Conservation (phyloP, 805 yeast genomes). For the Ogataea minuta region DNA sequence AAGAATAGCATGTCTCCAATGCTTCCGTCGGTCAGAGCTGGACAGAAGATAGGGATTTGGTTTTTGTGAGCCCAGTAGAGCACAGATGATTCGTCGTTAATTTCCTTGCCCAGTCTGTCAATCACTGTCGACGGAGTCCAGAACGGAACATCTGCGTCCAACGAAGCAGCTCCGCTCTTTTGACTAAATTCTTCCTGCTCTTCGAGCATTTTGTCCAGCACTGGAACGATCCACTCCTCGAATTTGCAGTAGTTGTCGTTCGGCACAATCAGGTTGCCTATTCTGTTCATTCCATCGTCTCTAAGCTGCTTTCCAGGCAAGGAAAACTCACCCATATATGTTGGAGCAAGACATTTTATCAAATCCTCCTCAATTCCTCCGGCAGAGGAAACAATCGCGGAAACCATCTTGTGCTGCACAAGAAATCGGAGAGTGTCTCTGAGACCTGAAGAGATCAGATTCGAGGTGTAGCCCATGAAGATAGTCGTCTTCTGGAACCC, state of each 20-base stretch:
- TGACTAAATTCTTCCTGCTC: conserved; percentile 77
- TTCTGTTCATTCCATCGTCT: conserved; percentile 95
- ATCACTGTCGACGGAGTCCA: conserved; percentile 96
- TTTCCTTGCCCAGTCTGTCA: conserved; percentile 92
- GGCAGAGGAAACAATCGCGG: conserved; percentile 94
- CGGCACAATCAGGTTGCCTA: conserved; percentile 95
- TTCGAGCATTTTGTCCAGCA: conserved; percentile 78
- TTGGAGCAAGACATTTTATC: conserved; percentile 94
- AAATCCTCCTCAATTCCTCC: conserved; percentile 99
- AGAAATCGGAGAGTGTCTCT: conserved; percentile 86
- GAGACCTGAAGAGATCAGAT: conserved; percentile 90
- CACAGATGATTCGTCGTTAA: conserved; percentile 89
- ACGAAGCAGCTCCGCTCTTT: conserved; percentile 49
- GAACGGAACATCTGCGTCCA: conserved; percentile 67
- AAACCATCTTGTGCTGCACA: conserved; percentile 91
- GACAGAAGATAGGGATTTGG: conserved; percentile 94
- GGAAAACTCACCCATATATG: conserved; percentile 88
- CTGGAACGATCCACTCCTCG: conserved; percentile 98
- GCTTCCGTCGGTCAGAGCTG: conserved; percentile 96
- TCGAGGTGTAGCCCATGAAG: conserved; percentile 95
- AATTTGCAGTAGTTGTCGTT: conserved; percentile 96
- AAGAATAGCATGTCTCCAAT: conserved; percentile 98
- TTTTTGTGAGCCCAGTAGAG: conserved; percentile 98
- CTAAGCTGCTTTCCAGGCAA: conserved; percentile 79
- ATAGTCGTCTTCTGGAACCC: conserved; percentile 86